Base-by-base conservation (phyloP, 257 asterid genomes). In the Leptodermis oblonga region DNA sequence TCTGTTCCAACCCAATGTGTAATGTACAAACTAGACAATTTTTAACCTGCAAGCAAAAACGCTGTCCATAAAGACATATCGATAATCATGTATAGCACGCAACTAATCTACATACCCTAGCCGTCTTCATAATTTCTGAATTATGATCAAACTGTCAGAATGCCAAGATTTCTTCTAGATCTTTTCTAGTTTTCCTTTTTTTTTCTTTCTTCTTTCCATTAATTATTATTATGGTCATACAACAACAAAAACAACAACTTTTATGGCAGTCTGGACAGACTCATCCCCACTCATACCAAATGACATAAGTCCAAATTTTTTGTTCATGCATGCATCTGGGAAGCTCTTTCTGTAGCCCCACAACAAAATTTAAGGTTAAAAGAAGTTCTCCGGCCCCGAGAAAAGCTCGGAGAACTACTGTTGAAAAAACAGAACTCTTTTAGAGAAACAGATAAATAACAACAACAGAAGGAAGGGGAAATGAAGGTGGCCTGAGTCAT, bases 251-350 rank as follows among this genome's bases (percentile, higher is more conserved):
- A 5, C 61, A 55, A 55, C 37, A 23, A 23, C 34, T 15, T 14
- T 23, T 18, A 55, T 22, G 65, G 79, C 76, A 77, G 76, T 71
- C 59, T 70, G 48, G 73, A 59, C 80, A 73, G 46, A 55, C 25
- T 70, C 76, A 72, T 70, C 86, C 84, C 85, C 80, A 84, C 82
- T 70, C 2, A 25, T 28, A 62, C 49, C 33, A 73, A 55, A 72
- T 52, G 61, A 51, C 53, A 60, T 75, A 62, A 41, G 65, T 34
- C 68, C 61, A 66, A 70, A 49, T 0, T 13, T 58, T 70, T 65
- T 67, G 85, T 83, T 83, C 85, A 86, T 86, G 87, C 48, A 85
- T 73, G n/a, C n/a, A n/a, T n/a, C n/a, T n/a, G n/a, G n/a, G n/a
- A n/a, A n/a, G n/a, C n/a, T n/a, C n/a, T n/a, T n/a, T n/a, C n/a